Conservation (phyloP, 2,329 filamentous ascomycete species). For the Pyrenochaeta sp. region DNA sequence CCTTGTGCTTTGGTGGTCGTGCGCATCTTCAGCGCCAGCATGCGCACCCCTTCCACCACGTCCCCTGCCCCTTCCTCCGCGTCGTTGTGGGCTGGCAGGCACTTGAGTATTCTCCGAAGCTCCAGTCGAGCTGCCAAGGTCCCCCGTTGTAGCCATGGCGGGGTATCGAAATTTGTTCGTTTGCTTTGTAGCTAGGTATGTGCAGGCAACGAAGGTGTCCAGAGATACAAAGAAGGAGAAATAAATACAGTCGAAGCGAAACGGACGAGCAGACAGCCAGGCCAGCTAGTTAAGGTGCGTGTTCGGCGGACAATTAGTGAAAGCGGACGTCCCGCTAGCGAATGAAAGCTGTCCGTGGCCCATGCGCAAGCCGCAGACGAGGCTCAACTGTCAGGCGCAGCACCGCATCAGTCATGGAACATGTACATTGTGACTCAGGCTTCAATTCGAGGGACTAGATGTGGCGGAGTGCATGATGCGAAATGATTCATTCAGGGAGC, state of each 20-base stretch:
- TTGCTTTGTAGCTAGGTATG: conserved; percentile 1
- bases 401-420: conserved; percentile 19
- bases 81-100: conserved; percentile 35
- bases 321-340: conserved; percentile 34
- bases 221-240: conserved; percentile 1
- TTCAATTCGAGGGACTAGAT: conserved; percentile 2
- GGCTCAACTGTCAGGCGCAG: background rate
- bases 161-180: conserved; percentile 25
- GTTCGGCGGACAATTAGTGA: conserved; percentile 22
- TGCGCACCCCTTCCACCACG: conserved; percentile 37
- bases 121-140: conserved; percentile 20
- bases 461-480: conserved; percentile 33
- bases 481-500: conserved; percentile 21
- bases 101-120: conserved; percentile 32
- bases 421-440: conserved; percentile 38
- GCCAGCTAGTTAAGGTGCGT: conserved; percentile 23
- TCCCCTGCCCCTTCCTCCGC: conserved; percentile 40
- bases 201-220: conserved; percentile 2
- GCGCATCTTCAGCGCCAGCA: conserved; percentile 23
- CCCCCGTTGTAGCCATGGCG: conserved; percentile 42
- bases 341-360: conserved; percentile 28
- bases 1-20: conserved; percentile 27
- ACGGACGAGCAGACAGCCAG: conserved; percentile 8
- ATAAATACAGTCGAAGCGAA: conserved; percentile 1
- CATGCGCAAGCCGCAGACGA: conserved; percentile 20